A percentile compares a stretch with the other conserved stretches of the same genome.
phyloP scores from a whole-genome alignment of 1,284 basidiomycete genomes.

The Serendipita sp. region DNA sequence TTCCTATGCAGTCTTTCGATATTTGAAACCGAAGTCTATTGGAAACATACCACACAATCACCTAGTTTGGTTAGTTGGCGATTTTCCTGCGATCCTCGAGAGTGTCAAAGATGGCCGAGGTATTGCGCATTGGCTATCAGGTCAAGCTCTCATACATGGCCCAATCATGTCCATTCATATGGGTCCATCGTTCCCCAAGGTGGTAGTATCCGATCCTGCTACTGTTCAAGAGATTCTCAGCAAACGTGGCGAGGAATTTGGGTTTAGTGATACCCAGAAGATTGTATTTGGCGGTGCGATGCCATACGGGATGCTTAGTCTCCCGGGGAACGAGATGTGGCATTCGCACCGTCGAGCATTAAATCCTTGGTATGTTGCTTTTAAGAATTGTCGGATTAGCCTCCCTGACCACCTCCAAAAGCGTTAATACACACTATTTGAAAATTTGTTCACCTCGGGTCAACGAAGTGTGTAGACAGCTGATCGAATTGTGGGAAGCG shows the following conservation, averaged over 20 bases:
- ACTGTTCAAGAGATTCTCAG: not conserved
- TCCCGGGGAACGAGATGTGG: slow-evolving; percentile 1
- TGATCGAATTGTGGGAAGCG: not conserved
- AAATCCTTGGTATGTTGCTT: not conserved
- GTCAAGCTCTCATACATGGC: not conserved
- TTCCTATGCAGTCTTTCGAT: not conserved
- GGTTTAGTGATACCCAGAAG: slow-evolving; percentile 4
- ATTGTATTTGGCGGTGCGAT: slow-evolving; percentile 1
- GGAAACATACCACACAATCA: slow-evolving; percentile 1
- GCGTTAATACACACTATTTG: not conserved
- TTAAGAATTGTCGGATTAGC: not conserved
- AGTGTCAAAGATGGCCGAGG: not conserved
- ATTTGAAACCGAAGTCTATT: not conserved
- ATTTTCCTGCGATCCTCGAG: not conserved
- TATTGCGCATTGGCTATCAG: not conserved
- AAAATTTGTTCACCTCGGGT: not conserved
- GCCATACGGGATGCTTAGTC: slow-evolving; percentile 5
- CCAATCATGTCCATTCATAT: not conserved
- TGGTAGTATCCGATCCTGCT: not conserved
- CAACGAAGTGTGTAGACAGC: not conserved
- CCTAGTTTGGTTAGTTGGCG: not conserved
- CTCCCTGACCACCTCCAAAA: not conserved
- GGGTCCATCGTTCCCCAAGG: not conserved
- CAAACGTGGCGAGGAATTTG: not conserved
- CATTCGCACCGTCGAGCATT: not conserved